Conservation (phyloP, 2,329 filamentous ascomycete genomes). For the Metarhizium humberi region DNA sequence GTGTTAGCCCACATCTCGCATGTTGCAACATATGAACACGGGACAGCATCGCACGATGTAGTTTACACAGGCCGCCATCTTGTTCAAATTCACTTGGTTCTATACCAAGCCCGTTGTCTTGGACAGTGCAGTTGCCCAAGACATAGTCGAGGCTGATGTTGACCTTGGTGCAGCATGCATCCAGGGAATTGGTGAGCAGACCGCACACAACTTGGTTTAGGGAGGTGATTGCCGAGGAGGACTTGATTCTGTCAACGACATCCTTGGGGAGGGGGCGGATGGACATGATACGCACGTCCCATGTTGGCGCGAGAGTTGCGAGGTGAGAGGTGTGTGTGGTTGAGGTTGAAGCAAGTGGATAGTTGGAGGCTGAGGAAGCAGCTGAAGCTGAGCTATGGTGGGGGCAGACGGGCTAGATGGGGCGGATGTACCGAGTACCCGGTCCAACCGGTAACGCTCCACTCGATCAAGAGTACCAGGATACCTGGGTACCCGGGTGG, state of each 20-base stretch:
- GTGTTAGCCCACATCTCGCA: not conserved
- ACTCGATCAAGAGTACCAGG: too few species aligned
- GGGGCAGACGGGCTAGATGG: too few species aligned
- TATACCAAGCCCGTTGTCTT: constrained; percentile 82
- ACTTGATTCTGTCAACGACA: constrained; percentile 72
- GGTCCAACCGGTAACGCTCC: too few species aligned
- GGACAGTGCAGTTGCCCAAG: constrained; percentile 67
- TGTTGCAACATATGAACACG: not conserved
- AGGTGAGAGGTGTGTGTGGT: not conserved
- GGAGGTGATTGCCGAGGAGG: constrained; percentile 69
- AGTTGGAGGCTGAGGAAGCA: not conserved
- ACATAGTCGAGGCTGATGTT: constrained; percentile 64
- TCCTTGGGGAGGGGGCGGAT: constrained; percentile 63
- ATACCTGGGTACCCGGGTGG: too few species aligned
- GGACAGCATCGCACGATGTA: constrained; percentile 50
- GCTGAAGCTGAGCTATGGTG: not conserved
- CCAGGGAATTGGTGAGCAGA: constrained; percentile 74
- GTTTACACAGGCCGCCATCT: constrained; percentile 61
- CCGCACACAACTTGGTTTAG: constrained; percentile 63
- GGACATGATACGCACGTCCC: constrained; percentile 34
- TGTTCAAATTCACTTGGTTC: constrained; percentile 60
- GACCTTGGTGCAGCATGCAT: constrained; percentile 63
- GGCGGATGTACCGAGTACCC: too few species aligned
- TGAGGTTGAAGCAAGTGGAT: not conserved
- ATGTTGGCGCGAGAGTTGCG: not conserved